Evolutionary conservation across 208 protist genomes (phyloP).

Genomic region (Lotmaria passim): DNA sequence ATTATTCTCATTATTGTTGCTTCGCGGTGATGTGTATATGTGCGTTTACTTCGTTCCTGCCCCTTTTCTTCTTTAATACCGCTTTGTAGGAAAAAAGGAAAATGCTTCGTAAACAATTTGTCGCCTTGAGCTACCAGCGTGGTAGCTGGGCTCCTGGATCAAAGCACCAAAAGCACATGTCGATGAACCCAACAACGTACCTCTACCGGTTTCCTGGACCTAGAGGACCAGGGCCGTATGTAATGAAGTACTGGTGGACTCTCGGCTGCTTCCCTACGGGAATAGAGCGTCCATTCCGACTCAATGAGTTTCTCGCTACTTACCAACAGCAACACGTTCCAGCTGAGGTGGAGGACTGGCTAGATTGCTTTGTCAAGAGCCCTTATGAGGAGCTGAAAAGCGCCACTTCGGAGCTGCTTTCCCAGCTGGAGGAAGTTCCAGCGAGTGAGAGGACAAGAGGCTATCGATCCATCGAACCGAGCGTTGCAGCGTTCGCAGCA

Average conservation of each 20-base stretch:
- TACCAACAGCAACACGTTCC: constrained; percentile 90
- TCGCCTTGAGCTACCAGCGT: constrained; percentile 69
- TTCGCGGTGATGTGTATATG: constrained; percentile 2
- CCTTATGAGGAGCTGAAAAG: constrained; percentile 59
- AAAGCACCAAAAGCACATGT: constrained; percentile 92
- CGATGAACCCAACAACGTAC: constrained; percentile 81
- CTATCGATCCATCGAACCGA: constrained; percentile 46
- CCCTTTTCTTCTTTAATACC: not conserved
- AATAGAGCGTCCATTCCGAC: constrained; percentile 75
- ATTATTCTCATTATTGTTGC: constrained; percentile 5
- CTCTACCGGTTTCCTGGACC: constrained; percentile 86
- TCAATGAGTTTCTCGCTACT: constrained; percentile 79
- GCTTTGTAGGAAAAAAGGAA: not conserved
- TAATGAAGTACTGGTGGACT: constrained; percentile 94
- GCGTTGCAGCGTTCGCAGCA: constrained; percentile 37
- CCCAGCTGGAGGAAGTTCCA: constrained; percentile 45
- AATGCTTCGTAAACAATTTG: constrained; percentile 32
- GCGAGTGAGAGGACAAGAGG: constrained; percentile 42
- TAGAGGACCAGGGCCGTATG: constrained; percentile 81
- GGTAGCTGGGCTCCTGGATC: constrained; percentile 83
- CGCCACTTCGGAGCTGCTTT: constrained; percentile 50
- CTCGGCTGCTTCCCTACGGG: constrained; percentile 89
- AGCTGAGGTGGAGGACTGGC: constrained; percentile 88
- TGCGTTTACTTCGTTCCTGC: not conserved
- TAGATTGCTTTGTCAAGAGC: constrained; percentile 72